Evolutionary conservation across 2,329 filamentous ascomycete genomes (phyloP).

Genomic region (Arachnomyces sp.): DNA sequence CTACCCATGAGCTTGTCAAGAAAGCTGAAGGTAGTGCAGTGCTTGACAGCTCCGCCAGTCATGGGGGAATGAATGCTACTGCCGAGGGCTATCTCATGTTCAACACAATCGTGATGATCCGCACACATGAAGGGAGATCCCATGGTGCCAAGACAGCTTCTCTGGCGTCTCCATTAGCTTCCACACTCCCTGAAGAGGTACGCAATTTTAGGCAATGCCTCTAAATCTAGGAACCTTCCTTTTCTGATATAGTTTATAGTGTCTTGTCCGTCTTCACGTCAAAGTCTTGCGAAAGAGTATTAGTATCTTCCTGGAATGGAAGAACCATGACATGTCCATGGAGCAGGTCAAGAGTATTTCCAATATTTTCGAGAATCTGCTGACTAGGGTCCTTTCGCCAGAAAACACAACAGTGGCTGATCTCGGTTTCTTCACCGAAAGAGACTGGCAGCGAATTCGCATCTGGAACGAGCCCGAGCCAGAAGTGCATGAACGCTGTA

Average conservation of each 20-base stretch:
- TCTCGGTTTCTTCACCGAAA: slow-evolving; percentile 48
- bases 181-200: slow-evolving; percentile 28
- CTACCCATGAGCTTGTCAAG: slow-evolving; percentile 21
- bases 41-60: slow-evolving; percentile 5
- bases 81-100: slow-evolving; percentile 3
- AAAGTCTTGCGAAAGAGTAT: slow-evolving; percentile 28
- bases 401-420: slow-evolving; percentile 38
- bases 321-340: slow-evolving; percentile 29
- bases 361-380: slow-evolving; percentile 47
- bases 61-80: slow-evolving; percentile 10
- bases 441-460: slow-evolving; percentile 49
- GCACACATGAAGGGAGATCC: slow-evolving; percentile 8
- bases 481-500: slow-evolving; percentile 31
- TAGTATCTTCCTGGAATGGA: slow-evolving; percentile 33
- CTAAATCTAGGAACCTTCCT: no score
- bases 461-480: slow-evolving; percentile 45
- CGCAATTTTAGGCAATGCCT: slow-evolving; percentile 6
- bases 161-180: slow-evolving; percentile 19
- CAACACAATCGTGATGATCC: no score
- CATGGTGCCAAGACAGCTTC: slow-evolving; percentile 11
- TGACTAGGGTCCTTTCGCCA: slow-evolving; percentile 40
- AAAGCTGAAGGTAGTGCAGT: slow-evolving; percentile 18
- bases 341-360: slow-evolving; percentile 41
- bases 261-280: slow-evolving; percentile 28
- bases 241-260: slow-evolving; percentile 17